Evolutionary conservation across 2,329 filamentous ascomycete genomes (phyloP), one percentile per base, ranked within the genome.

Genomic region (Dryadomyces quercivorus): DNA sequence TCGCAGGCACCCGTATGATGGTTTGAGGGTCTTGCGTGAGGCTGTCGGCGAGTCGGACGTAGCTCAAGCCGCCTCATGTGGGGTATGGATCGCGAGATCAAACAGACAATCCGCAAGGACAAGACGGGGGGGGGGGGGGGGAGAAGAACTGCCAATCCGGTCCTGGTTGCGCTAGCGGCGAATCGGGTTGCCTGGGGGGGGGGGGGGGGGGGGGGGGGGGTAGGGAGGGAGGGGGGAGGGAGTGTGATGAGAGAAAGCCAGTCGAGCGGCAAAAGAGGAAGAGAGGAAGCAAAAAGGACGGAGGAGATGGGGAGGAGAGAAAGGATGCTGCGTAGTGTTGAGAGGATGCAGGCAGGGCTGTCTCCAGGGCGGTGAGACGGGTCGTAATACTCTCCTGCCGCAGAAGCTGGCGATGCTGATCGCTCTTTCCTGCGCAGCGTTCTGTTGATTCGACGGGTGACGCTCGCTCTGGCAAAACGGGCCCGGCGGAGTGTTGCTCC

Each of bases 21-120:
- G 26, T 31, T 31, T 8, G 26, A 31, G 26, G 26, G 26, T 40
- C 36, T 45, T n/a, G 10, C n/a, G 12, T n/a, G 43, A 16, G 15
- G 43, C 18, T 45, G 43, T 45, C 26, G 34, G n/a, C 48, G 20
- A n/a, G n/a, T 50, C 47, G 31, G 34, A 42, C 36, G 50, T 51
- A 43, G 50, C 50, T 51, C 31, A 31, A 21, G 50, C 40, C 38
- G 50, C 50, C 22, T 43, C 40, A n/a, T 44, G 50, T 51, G 50
- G 50, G 50, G 50, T 51, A 50, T 40, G 10, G 38, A 3, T 42
- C 10, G 18, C 10, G 36, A 42, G 18, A 34, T 16, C 26, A 42
- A 50, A 50, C 34, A 50, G 43, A 51, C 38, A 44, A 44, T 42
- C n/a, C 40, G 22, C 7, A 22, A 34, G 46, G 46, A 49, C 21